Conservation (phyloP, 345 rosid species). For the Euphorbia peplus region DNA sequence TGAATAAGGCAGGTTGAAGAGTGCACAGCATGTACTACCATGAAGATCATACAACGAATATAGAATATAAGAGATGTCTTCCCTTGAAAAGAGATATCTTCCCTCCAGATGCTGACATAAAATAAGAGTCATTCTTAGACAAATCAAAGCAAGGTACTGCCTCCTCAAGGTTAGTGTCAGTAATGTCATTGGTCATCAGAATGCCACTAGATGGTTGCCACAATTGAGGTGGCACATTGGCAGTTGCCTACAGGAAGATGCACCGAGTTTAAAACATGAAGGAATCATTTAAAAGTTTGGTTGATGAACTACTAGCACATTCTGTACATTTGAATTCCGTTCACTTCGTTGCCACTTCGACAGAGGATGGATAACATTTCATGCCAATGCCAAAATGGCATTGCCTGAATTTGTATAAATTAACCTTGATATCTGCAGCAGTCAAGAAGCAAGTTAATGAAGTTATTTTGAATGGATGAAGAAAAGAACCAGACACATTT, state of each 20-base stretch:
- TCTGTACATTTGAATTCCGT: conserved; percentile 62
- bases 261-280: conserved; percentile 13
- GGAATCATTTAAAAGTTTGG: conserved; percentile 11
- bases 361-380: conserved; percentile 85
- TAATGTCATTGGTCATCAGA: conserved; percentile 73
- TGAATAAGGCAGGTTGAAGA: neutral
- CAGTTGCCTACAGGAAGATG: conserved; percentile 63
- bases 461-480: neutral
- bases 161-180: conserved; percentile 73
- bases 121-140: conserved; percentile 89
- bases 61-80: no score
- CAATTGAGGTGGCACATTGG: conserved; percentile 62
- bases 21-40: neutral
- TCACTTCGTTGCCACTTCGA: conserved; percentile 99
- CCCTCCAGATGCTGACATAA: conserved; percentile 95
- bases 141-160: conserved; percentile 84
- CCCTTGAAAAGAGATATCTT: conserved; percentile 85
- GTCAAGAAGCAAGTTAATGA: conserved; percentile 26
- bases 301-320: conserved; percentile 7
- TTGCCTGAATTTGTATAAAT: conserved; percentile 93
- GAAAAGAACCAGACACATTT: neutral
- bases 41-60: neutral
- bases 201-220: conserved; percentile 93
- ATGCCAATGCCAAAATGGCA: conserved; percentile 90
- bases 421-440: conserved; percentile 84